Evolutionary conservation across 1,139 yeast species (phyloP).

Genomic region (Kurtzmaniella quercitrusa): DNA sequence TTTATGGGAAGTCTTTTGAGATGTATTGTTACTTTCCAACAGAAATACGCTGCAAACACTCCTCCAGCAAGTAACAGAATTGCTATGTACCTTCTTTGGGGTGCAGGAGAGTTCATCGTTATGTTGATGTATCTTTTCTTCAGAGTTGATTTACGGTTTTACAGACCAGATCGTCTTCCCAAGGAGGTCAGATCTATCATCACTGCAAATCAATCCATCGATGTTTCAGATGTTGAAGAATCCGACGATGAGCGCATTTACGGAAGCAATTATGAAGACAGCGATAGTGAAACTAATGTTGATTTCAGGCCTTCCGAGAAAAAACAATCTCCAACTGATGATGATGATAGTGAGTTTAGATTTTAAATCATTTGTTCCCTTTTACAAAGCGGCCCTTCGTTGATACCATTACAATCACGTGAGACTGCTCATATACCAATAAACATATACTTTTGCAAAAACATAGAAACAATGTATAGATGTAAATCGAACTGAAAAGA

Average conservation of each 20-base stretch:
- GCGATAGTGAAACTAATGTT: constrained; percentile 10
- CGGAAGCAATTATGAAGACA: constrained; percentile 7
- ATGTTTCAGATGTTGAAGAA: constrained; percentile 6
- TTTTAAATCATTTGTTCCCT: constrained; percentile 22
- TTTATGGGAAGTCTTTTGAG: constrained; percentile 58
- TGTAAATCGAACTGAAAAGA: too few species aligned
- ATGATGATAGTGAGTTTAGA: constrained; percentile 3
- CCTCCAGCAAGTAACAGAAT: constrained; percentile 33
- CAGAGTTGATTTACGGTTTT: constrained; percentile 44
- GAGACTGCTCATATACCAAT: too few species aligned
- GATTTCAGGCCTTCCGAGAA: constrained; percentile 9
- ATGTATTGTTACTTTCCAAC: constrained; percentile 50
- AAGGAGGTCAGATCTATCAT: constrained; percentile 4
- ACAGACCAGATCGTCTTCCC: constrained; percentile 43
- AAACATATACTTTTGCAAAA: too few species aligned
- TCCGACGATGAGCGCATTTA: constrained; percentile 2
- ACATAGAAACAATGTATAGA: too few species aligned
- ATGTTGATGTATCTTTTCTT: constrained; percentile 37
- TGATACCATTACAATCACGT: too few species aligned
- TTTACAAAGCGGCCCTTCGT: background rate
- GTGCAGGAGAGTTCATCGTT: constrained; percentile 33
- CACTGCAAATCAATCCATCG: constrained; percentile 6
- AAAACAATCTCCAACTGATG: background rate
- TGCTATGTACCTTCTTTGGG: constrained; percentile 65
- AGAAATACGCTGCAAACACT: constrained; percentile 15